Evolutionary conservation across 1,284 basidiomycete genomes (phyloP), one percentile per base, ranked within the genome.

Genomic region (Cerioporus squamosus): DNA sequence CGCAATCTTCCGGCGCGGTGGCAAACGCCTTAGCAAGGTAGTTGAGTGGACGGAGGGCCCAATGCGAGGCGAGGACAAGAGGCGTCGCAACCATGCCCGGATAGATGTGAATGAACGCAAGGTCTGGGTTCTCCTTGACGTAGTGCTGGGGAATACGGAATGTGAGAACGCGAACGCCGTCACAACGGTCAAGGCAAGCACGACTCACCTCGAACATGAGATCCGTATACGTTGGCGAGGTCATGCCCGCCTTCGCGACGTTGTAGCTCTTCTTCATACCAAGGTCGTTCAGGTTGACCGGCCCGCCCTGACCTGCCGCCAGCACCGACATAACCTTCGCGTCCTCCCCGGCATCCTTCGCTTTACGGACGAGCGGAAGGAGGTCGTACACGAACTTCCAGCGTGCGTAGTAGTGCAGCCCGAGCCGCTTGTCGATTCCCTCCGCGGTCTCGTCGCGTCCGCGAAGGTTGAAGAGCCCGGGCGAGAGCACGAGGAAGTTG

Each of bases 401-500:
- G n/a, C 72, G 61, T 31, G 69, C 57, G 51, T 72, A 73, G 57
- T 72, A 73, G 47, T 68, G 62, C 52, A 72, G 46, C 33, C 64
- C 68, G 10, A 71, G 61, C 43, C 65, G 61, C 51, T 59, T 60
- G 59, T 72, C 70, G 52, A 73, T 66, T 10, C 72, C 71, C 51
- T 72, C 70, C n/a, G 61, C 52, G 5, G 69, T 68, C 53, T 70
- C 72, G 42, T 69, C 68, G 31, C 74, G 58, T 20, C 74, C 75
- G 14, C 60, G 57, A 43, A 69, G 50, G 45, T 67, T 69, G 52
- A 75, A 53, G 42, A 73, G 64, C 6, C 75, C 76, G 2, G 69
- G 62, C 8, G 70, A 67, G 44, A 75, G 60, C 4, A 77, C 68
- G 51, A 78, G 68, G 63, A 70, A 72, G 66, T 78, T 76, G 55